Conservation (phyloP, 495 filamentous ascomycete species). For the Penicillium mononematosum region DNA sequence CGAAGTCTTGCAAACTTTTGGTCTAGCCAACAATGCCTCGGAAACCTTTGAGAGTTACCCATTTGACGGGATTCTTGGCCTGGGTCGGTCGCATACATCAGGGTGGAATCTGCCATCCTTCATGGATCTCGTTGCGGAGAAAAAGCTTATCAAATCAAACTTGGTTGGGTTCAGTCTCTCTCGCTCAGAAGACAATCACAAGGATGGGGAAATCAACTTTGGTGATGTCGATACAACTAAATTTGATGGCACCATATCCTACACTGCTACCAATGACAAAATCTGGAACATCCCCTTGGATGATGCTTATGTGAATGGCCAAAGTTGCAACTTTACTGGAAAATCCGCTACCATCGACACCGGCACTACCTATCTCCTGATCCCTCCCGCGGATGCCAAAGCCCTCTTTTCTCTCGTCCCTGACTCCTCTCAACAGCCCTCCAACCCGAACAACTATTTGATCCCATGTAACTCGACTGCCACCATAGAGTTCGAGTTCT, state of each 20-base stretch:
- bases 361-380: constrained; percentile 73
- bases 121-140: constrained; percentile 57
- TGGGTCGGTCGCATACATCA: constrained; percentile 53
- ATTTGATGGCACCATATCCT: constrained; percentile 65
- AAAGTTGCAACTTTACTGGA: constrained; percentile 46
- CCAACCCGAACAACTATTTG: constrained; percentile 49
- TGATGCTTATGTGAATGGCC: constrained; percentile 58
- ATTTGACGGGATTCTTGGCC: constrained; percentile 82
- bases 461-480: constrained; percentile 69
- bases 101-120: constrained; percentile 56
- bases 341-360: constrained; percentile 73
- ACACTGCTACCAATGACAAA: constrained; percentile 47
- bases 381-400: constrained; percentile 62
- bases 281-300: constrained; percentile 70
- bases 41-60: constrained; percentile 71
- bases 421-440: constrained; percentile 47
- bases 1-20: constrained; percentile 61
- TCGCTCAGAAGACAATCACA: constrained; percentile 58
- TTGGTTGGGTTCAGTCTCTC: constrained; percentile 67
- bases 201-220: constrained; percentile 76
- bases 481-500: constrained; percentile 53
- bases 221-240: constrained; percentile 64
- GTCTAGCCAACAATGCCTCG: constrained; percentile 63
- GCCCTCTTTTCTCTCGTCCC: constrained; percentile 65
- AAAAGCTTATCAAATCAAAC: constrained; percentile 59